Evolutionary conservation across 495 filamentous ascomycete species (phyloP).

Genomic region (Hypoxylon cercidicola): DNA sequence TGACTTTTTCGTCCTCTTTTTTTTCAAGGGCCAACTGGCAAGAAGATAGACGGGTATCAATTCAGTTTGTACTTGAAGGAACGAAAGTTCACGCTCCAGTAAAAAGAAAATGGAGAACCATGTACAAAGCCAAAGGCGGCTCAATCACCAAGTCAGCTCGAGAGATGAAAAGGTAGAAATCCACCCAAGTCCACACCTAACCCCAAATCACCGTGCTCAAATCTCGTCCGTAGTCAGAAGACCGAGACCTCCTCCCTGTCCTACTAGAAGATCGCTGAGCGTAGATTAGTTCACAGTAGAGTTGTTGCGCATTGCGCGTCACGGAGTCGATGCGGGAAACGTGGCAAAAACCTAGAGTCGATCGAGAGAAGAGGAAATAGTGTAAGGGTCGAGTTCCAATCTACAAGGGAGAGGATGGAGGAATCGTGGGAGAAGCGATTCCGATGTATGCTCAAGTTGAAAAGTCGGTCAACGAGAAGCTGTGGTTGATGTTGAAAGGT

Average conservation of each 20-base stretch:
- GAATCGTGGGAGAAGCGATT: background rate
- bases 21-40: conserved; percentile 50
- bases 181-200: conserved; percentile 43
- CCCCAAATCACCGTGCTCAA: conserved; percentile 39
- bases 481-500: conserved; percentile 24
- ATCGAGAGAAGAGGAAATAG: background rate
- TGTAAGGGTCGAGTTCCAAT: background rate
- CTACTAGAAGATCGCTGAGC: conserved; percentile 37
- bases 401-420: conserved; percentile 1
- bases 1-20: conserved; percentile 51
- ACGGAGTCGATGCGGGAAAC: background rate
- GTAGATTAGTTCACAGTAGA: conserved; percentile 31
- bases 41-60: conserved; percentile 64
- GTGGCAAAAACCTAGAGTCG: conserved; percentile 4
- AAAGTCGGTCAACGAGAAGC: background rate
- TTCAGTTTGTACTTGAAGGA: conserved; percentile 67
- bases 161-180: conserved; percentile 43
- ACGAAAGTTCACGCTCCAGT: conserved; percentile 47
- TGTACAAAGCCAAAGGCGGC: conserved; percentile 56
- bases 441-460: background rate
- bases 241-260: conserved; percentile 46
- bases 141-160: conserved; percentile 44
- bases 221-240: conserved; percentile 39
- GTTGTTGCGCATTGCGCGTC: conserved; percentile 22
- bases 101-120: conserved; percentile 50